phyloP scores from a whole-genome alignment of 2,329 filamentous ascomycete species.

The Raffaelea arxii region DNA sequence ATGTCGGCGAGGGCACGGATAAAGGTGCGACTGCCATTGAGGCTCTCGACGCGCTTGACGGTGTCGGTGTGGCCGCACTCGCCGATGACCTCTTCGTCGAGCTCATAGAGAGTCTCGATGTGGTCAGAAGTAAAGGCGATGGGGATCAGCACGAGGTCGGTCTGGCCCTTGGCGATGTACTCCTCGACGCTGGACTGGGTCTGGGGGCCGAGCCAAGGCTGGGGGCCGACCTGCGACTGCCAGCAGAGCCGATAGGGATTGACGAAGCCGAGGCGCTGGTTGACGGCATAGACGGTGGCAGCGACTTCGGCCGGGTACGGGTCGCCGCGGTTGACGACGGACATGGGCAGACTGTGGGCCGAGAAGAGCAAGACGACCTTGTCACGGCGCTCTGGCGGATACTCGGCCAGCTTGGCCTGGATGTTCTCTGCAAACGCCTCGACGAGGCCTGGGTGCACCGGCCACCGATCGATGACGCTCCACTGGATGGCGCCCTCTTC shows the following conservation, averaged over 20 bases:
- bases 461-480: conserved; percentile 98
- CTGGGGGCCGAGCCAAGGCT: conserved; percentile 90
- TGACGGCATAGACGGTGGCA: conserved; percentile 93
- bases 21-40: conserved; percentile 87
- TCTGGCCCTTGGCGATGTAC: conserved; percentile 85
- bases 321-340: conserved; percentile 90
- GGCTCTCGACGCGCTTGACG: conserved; percentile 80
- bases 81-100: conserved; percentile 90
- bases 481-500: conserved; percentile 68
- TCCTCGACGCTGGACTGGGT: conserved; percentile 80
- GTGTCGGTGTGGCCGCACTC: conserved; percentile 69
- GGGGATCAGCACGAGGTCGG: conserved; percentile 81
- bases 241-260: conserved; percentile 92
- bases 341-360: conserved; percentile 94
- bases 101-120: conserved; percentile 91
- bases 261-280: conserved; percentile 76
- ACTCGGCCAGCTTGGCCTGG: conserved; percentile 71
- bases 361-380: conserved; percentile 85
- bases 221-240: conserved; percentile 96
- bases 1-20: conserved; percentile 84
- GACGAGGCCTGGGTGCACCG: conserved; percentile 78
- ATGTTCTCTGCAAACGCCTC: conserved; percentile 92
- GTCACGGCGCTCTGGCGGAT: conserved; percentile 70
- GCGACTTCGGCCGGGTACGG: conserved; percentile 93
- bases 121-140: conserved; percentile 99